Evolutionary conservation across 768 basidiomycete species (phyloP).

Genomic region (Trametes sanguinea): DNA sequence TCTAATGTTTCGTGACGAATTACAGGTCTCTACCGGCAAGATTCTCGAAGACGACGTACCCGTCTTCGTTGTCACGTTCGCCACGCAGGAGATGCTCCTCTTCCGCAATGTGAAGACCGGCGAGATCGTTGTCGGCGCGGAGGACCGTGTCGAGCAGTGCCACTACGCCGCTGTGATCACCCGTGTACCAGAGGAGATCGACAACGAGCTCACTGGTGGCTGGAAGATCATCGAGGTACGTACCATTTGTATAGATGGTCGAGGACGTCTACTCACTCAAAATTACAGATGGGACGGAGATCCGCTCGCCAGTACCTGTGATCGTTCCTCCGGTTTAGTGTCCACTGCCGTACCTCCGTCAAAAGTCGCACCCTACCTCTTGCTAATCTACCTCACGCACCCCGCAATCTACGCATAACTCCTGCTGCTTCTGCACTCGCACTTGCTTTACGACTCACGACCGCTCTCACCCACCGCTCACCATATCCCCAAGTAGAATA

Average conservation of each 20-base stretch:
- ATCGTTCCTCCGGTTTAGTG: not conserved
- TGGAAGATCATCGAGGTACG: conserved; percentile 97
- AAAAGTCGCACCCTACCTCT: not conserved
- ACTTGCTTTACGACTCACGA: not conserved
- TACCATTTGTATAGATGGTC: conserved; percentile 7
- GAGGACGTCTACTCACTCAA: not conserved
- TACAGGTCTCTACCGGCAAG: conserved; percentile 79
- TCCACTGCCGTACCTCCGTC: too few species aligned
- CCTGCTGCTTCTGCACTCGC: not conserved
- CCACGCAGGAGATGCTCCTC: conserved; percentile 90
- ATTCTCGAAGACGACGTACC: conserved; percentile 89
- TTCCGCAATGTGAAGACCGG: conserved; percentile 89
- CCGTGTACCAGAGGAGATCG: conserved; percentile 82
- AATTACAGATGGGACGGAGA: conserved; percentile 49
- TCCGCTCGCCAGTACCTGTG: conserved; percentile 53
- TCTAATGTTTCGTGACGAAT: not conserved
- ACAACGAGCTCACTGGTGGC: conserved; percentile 92
- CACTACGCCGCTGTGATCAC: conserved; percentile 92
- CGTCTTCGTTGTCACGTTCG: conserved; percentile 88
- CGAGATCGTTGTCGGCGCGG: conserved; percentile 86
- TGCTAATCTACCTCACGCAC: conserved; percentile 17
- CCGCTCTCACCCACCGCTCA: conserved; percentile 14
- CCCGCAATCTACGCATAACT: conserved; percentile 6
- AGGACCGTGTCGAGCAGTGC: conserved; percentile 91
- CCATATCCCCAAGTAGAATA: conserved; percentile 13